Conservation (phyloP, 768 basidiomycete genomes). For the Mycena belliarum region DNA sequence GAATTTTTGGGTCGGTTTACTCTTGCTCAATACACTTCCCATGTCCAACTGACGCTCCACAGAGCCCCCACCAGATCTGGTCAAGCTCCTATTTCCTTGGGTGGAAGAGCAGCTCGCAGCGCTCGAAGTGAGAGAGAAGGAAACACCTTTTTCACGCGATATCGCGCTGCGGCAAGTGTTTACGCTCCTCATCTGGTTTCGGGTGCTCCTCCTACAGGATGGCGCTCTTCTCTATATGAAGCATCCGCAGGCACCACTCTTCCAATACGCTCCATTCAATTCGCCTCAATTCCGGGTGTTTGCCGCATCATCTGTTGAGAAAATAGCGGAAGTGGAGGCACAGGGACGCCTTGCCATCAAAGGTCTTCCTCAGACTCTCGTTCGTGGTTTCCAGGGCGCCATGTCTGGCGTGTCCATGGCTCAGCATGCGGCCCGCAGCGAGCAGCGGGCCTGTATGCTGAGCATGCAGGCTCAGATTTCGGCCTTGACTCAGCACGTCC, state of each 20-base stretch:
- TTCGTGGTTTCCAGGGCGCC: constrained; percentile 1
- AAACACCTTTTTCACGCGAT: constrained; percentile 15
- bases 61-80: constrained; percentile 27
- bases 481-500: neutral
- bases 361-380: constrained; percentile 5
- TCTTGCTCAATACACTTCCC: neutral
- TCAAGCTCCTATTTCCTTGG: constrained; percentile 28
- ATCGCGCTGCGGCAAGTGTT: constrained; percentile 30
- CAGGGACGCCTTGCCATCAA: neutral
- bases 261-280: constrained; percentile 2
- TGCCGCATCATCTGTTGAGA: neutral
- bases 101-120: constrained; percentile 22
- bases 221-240: neutral
- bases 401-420: neutral
- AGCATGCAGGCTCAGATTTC: neutral
- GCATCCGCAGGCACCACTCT: neutral
- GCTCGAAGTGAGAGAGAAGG: neutral
- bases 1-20: constrained; percentile 26
- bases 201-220: neutral
- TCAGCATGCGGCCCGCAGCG: neutral
- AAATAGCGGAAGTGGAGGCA: neutral
- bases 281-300: neutral
- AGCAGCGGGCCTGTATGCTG: neutral
- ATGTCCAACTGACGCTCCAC: neutral
- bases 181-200: constrained; percentile 10